phyloP scores from a whole-genome alignment of 1,139 yeast species.

The Pichia sp. region DNA sequence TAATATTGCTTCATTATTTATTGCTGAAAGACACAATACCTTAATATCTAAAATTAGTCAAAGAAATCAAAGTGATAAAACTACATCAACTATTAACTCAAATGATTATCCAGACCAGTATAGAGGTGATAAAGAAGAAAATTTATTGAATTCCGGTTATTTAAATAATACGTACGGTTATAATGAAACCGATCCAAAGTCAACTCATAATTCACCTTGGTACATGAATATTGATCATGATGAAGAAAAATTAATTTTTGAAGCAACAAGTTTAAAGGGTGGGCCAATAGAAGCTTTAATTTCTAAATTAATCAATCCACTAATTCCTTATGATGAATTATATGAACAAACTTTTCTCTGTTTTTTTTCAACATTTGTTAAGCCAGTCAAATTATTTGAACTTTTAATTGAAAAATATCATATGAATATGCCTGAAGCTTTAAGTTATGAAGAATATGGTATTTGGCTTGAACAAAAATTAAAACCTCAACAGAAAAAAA shows the following conservation, averaged over 20 bases:
- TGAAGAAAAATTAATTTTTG: conserved; percentile 66
- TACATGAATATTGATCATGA: conserved; percentile 66
- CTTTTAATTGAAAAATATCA: conserved; percentile 62
- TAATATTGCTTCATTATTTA: conserved; percentile 50
- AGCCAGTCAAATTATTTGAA: conserved; percentile 59
- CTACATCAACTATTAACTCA: conserved; percentile 1
- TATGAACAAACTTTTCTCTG: conserved; percentile 68
- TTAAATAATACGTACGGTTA: conserved; percentile 3
- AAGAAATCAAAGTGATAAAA: conserved; percentile 18
- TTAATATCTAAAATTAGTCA: conserved; percentile 29
- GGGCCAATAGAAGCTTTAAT: conserved; percentile 80
- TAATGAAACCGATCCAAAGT: conserved; percentile 6
- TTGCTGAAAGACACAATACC: conserved; percentile 58
- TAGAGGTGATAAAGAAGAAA: conserved; percentile 1
- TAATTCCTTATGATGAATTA: conserved; percentile 49
- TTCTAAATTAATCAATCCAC: conserved; percentile 80
- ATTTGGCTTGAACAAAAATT: conserved; percentile 74
- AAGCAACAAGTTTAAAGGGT: conserved; percentile 75
- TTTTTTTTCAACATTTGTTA: conserved; percentile 72
- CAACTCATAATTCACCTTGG: conserved; percentile 56
- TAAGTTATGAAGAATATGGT: conserved; percentile 76
- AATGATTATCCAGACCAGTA: neutral
- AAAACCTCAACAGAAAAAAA: conserved; percentile 60
- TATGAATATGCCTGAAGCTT: conserved; percentile 80
- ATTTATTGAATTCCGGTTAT: neutral